These are phyloP conservation scores for Raffaelea albimanens DNA, from an alignment of 2,329 filamentous ascomycete species.

Conservation along the genomic window DNA sequence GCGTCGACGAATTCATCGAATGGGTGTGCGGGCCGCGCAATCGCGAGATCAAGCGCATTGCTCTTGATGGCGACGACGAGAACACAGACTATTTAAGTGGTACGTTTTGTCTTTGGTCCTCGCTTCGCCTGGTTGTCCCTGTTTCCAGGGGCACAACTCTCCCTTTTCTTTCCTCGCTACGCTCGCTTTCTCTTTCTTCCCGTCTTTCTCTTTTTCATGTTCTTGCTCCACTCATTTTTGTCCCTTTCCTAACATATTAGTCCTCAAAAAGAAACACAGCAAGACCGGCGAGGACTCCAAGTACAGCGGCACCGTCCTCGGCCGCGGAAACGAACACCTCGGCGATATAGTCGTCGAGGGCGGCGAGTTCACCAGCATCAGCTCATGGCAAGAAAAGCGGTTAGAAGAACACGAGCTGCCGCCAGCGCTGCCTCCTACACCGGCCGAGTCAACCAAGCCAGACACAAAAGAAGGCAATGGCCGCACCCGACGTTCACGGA, in stretches of 20 bases:
- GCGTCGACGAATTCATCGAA: constrained; percentile 65
- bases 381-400: constrained; percentile 48
- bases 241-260: constrained; percentile 55
- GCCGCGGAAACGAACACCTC: constrained; percentile 55
- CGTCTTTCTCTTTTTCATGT: constrained; percentile 31
- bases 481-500: constrained; percentile 27
- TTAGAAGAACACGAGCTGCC: constrained; percentile 18
- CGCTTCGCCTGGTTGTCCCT: not conserved
- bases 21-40: constrained; percentile 72
- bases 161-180: not conserved
- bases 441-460: constrained; percentile 10
- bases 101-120: constrained; percentile 23
- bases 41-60: constrained; percentile 72
- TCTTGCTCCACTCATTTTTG: constrained; percentile 32
- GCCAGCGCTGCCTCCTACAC: constrained; percentile 2
- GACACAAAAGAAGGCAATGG: not conserved
- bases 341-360: constrained; percentile 69
- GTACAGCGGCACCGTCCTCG: constrained; percentile 76
- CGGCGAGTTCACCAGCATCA: constrained; percentile 56
- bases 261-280: constrained; percentile 84
- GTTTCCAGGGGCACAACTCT: not conserved
- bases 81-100: constrained; percentile 63
- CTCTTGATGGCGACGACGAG: constrained; percentile 56
- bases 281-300: constrained; percentile 81
- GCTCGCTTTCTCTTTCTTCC: constrained; percentile 1